Evolutionary conservation across 805 yeast species (phyloP), one percentile per base, ranked within the genome.

Genomic region (Barnettozyma populi): DNA sequence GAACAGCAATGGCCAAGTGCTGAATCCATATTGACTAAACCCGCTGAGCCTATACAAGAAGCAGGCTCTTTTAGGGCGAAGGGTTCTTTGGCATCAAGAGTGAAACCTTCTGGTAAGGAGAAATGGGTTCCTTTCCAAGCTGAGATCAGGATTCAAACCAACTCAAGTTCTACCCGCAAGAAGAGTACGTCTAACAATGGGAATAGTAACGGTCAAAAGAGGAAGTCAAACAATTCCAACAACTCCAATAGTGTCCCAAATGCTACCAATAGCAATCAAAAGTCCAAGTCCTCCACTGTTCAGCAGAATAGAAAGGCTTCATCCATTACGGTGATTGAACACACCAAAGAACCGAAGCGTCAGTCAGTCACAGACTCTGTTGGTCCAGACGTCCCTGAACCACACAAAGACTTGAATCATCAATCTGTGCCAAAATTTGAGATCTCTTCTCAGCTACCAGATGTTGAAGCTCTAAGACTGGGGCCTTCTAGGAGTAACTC

Each of bases 81-180:
- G 16, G 7, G 32, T 7, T 29, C 32, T 5, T 23, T 29, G 2
- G 21, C 46, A 18, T 44, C 56, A 35, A 57, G 47, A 36, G 56
- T 47, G 14, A 58, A 57, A 46, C 45, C 53, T 16, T 51, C 57
- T 18, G 63, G 62, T 5, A 80, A 78, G 57, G 84, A 78, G 54
- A 84, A 83, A 57, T 82, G 88, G 88, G 73, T 81, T 32, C 87
- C 87, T 16, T 77, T 74, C 57, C 74, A 79, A 51, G 86, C 80
- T 14, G 67, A 75, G 23, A 76, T 76, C 44, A 74, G 73, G 19
- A 68, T 76, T 18, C 43, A 62, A 23, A 31, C 55, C 7, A 42
- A 41, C 14, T 32, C 48, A 13, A 42, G 35, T 20, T 7, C 19
- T 13, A 31, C 18, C 29, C 43, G 35, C 25, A 48, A 44, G 21